Evolutionary conservation across 164 flowering plant species (phyloP).

Genomic region (Liriodendron chinense): DNA sequence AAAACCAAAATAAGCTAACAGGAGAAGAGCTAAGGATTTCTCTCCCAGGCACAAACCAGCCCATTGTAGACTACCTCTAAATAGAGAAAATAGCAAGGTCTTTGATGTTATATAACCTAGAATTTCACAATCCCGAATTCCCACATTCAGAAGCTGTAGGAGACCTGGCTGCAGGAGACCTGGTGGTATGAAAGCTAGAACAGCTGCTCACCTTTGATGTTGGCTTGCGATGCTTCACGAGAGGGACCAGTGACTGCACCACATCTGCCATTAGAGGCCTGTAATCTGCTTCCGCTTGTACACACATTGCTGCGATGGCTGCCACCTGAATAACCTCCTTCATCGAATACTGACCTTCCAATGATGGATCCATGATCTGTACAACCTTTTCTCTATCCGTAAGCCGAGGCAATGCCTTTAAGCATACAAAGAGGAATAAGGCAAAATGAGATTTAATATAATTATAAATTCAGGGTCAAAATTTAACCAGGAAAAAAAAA

Average conservation of each 20-base stretch:
- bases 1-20: background rate
- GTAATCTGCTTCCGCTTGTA: constrained; percentile 92
- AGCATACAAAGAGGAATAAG: background rate
- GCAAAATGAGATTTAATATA: background rate
- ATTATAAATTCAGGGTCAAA: background rate
- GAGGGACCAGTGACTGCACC: constrained; percentile 86
- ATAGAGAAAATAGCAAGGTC: no score
- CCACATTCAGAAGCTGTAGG: background rate
- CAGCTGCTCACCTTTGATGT: constrained; percentile 45
- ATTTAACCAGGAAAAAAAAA: background rate
- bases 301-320: constrained; percentile 99
- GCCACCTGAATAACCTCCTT: constrained; percentile 96
- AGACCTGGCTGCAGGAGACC: constrained; percentile 31
- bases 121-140: background rate
- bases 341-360: constrained; percentile 86
- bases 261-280: constrained; percentile 96
- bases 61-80: background rate
- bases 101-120: background rate
- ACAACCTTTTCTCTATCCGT: constrained; percentile 84
- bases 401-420: constrained; percentile 78
- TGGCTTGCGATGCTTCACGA: constrained; percentile 58
- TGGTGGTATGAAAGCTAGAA: constrained; percentile 40
- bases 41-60: background rate
- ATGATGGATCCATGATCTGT: constrained; percentile 84
- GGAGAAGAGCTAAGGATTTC: background rate